Percentiles rank a stretch among this genome's conserved stretches.
Conservation (phyloP, 176 grass and related monocot genomes). For the Zoysia japonica region DNA sequence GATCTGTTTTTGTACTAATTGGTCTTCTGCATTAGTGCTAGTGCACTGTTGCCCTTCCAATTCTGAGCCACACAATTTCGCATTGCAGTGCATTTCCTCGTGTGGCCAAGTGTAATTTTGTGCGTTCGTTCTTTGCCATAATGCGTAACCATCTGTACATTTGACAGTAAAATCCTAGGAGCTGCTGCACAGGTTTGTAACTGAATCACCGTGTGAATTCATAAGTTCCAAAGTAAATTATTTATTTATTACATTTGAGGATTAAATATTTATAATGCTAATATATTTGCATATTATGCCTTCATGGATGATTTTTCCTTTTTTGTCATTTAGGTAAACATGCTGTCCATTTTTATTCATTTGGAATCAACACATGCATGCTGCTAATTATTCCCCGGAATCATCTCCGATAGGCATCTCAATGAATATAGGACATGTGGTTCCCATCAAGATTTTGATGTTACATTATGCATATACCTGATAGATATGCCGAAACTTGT, state of each 20-base stretch:
- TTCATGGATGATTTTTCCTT: background rate
- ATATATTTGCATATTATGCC: background rate
- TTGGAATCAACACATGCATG: constrained; percentile 30
- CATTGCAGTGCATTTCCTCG: background rate
- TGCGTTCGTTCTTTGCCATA: background rate
- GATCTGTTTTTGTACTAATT: constrained; percentile 34
- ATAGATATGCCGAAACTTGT: constrained; percentile 36
- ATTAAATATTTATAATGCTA: background rate
- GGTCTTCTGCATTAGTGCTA: constrained; percentile 18
- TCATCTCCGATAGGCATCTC: constrained; percentile 41
- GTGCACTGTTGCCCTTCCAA: constrained; percentile 14
- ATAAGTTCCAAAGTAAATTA: background rate
- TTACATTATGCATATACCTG: constrained; percentile 30
- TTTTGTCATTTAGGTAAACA: background rate
- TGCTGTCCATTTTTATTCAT: background rate
- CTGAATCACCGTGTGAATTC: background rate
- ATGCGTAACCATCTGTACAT: background rate
- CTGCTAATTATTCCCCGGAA: constrained; percentile 31
- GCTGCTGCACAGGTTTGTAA: background rate
- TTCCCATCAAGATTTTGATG: constrained; percentile 50
- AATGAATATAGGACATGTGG: constrained; percentile 33
- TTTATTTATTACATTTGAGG: background rate
- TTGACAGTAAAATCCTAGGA: constrained; percentile 7
- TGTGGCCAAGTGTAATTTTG: background rate
- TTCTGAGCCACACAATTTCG: constrained; percentile 18